A percentile compares a stretch with the other conserved stretches of the same genome.
These are phyloP conservation scores for Lipomyces spencermartinsiae DNA, from an alignment of 805 yeast genomes.

Conservation along the genomic window DNA sequence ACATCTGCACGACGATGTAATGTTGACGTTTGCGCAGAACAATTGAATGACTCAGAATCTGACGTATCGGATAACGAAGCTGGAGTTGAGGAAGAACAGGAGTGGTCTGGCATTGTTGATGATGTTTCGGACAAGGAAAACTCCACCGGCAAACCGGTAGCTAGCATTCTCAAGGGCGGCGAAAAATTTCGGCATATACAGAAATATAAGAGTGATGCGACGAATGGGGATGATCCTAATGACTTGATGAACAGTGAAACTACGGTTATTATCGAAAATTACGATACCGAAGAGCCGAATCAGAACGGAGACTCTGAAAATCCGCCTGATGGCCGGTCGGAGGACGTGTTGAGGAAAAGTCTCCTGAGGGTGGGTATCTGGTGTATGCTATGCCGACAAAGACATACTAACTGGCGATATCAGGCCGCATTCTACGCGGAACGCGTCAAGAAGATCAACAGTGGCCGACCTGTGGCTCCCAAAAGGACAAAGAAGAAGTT, in stretches of 20 bases:
- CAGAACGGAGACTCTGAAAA: not conserved
- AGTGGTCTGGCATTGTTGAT: conserved; percentile 31
- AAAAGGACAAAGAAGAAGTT: conserved; percentile 74
- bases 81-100: conserved; percentile 19
- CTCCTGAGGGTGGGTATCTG: conserved; percentile 65
- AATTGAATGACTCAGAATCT: not conserved
- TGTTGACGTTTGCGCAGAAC: conserved; percentile 1
- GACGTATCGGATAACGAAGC: not conserved
- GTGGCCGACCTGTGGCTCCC: conserved; percentile 38
- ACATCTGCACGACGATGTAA: no score
- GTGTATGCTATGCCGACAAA: not conserved
- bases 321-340: not conserved
- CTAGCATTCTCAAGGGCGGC: conserved; percentile 50
- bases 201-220: conserved; percentile 13
- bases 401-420: not conserved
- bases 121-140: conserved; percentile 3
- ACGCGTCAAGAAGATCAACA: conserved; percentile 51
- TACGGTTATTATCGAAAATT: conserved; percentile 66
- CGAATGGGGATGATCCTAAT: conserved; percentile 56
- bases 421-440: conserved; percentile 74
- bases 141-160: conserved; percentile 50
- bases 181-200: conserved; percentile 14
- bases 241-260: conserved; percentile 57
- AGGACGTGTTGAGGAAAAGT: conserved; percentile 14
- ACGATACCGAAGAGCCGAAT: conserved; percentile 17